These are phyloP conservation scores for Melaleuca quinquenervia DNA, from an alignment of 345 rosid genomes.

Conservation along the genomic window DNA sequence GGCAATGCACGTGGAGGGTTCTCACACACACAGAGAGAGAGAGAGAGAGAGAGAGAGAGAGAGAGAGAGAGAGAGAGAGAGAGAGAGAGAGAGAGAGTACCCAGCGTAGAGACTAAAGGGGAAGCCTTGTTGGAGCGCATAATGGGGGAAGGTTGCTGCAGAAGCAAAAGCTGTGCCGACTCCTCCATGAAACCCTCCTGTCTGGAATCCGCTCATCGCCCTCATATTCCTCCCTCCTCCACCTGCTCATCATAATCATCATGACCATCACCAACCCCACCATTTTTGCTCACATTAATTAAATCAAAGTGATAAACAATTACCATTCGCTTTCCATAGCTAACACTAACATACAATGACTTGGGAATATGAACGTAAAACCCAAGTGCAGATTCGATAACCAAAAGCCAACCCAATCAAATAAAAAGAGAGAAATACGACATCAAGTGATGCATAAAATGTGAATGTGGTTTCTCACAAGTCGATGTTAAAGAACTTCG, in stretches of 20 bases:
- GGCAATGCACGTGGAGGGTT: background rate
- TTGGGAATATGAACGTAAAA: background rate
- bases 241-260: constrained; percentile 7
- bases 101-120: background rate
- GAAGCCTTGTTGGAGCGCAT: constrained; percentile 1
- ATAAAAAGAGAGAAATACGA: background rate
- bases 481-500: background rate
- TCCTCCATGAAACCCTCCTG: constrained; percentile 18
- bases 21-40: no score
- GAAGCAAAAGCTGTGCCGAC: constrained; percentile 59
- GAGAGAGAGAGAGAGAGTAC: background rate
- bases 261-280: background rate
- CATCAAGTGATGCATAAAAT: background rate
- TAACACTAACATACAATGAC: background rate
- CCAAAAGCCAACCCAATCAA: background rate
- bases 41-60: background rate
- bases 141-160: constrained; percentile 21
- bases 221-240: constrained; percentile 58
- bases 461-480: background rate
- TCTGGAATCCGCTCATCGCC: constrained; percentile 64
- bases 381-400: background rate
- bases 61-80: background rate
- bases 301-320: background rate
- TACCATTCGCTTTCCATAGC: background rate
- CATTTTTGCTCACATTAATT: background rate